Conservation (phyloP, 2,329 filamentous ascomycete species). For the Gnomoniopsis smithogilvyi region DNA sequence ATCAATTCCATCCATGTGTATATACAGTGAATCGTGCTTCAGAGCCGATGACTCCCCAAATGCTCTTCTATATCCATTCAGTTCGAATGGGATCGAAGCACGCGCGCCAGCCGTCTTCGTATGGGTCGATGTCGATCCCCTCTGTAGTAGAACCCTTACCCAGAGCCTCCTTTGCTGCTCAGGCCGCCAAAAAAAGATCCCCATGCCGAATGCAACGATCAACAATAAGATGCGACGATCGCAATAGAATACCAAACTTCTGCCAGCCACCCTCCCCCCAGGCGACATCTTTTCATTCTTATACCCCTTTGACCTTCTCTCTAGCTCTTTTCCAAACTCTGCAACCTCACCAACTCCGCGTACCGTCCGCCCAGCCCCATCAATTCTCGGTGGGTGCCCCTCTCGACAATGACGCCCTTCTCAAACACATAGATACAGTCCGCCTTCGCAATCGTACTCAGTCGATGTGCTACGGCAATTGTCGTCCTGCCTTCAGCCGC, state of each 20-base stretch:
- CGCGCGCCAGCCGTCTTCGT: too few species aligned
- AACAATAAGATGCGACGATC: too few species aligned
- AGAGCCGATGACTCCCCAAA: too few species aligned
- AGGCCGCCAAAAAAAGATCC: too few species aligned
- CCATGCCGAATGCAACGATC: too few species aligned
- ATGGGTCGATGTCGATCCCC: too few species aligned
- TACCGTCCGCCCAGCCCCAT: conserved; percentile 70
- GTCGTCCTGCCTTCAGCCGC: conserved; percentile 84
- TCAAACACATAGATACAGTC: conserved; percentile 98
- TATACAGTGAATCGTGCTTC: too few species aligned
- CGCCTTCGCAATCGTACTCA: conserved; percentile 91
- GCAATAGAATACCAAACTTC: neutral
- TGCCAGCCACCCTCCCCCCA: neutral
- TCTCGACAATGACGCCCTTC: conserved; percentile 79
- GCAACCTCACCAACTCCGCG: conserved; percentile 74
- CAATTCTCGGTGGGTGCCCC: conserved; percentile 73
- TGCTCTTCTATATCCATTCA: too few species aligned
- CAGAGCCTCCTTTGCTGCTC: too few species aligned
- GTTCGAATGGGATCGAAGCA: too few species aligned
- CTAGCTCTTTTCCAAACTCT: conserved; percentile 63
- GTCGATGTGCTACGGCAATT: conserved; percentile 87
- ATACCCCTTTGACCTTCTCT: neutral
- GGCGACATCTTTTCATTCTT: neutral
- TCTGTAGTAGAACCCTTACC: too few species aligned
- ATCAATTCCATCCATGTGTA: too few species aligned